Evolutionary conservation across 2,329 filamentous ascomycete species (phyloP).

Genomic region (Colletotrichum orchidophilum): DNA sequence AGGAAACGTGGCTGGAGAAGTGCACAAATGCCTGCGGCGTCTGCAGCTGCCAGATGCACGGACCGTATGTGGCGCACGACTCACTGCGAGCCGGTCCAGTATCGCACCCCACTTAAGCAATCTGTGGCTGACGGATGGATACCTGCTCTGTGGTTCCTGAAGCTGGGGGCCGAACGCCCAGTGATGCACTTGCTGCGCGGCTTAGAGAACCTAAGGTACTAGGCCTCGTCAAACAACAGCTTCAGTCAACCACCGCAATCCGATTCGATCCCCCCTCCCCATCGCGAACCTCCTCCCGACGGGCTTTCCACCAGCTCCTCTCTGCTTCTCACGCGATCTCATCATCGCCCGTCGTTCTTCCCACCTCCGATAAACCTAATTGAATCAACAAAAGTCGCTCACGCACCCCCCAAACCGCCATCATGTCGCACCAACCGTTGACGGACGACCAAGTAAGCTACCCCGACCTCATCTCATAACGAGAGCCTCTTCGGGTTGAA

Average conservation of each 20-base stretch:
- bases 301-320: neutral
- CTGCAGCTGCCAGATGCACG: neutral
- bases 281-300: conserved; percentile 19
- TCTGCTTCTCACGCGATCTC: conserved; percentile 6
- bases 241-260: conserved; percentile 23
- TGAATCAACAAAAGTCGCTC: conserved; percentile 31
- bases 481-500: neutral
- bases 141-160: conserved; percentile 6
- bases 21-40: neutral
- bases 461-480: neutral
- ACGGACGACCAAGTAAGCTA: conserved; percentile 38
- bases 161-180: conserved; percentile 27
- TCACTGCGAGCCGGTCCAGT: neutral
- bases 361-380: conserved; percentile 5
- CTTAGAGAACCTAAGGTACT: neutral
- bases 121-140: neutral
- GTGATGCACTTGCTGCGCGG: conserved; percentile 27
- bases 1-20: neutral
- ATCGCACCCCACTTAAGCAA: neutral
- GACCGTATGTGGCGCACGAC: neutral
- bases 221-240: conserved; percentile 32
- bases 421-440: conserved; percentile 37
- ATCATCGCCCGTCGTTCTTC: conserved; percentile 13
- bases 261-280: conserved; percentile 5
- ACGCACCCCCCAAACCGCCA: conserved; percentile 26